These are phyloP conservation scores for Pseudocercospora ulei DNA, from an alignment of 2,329 filamentous ascomycete genomes.

Conservation along the genomic window DNA sequence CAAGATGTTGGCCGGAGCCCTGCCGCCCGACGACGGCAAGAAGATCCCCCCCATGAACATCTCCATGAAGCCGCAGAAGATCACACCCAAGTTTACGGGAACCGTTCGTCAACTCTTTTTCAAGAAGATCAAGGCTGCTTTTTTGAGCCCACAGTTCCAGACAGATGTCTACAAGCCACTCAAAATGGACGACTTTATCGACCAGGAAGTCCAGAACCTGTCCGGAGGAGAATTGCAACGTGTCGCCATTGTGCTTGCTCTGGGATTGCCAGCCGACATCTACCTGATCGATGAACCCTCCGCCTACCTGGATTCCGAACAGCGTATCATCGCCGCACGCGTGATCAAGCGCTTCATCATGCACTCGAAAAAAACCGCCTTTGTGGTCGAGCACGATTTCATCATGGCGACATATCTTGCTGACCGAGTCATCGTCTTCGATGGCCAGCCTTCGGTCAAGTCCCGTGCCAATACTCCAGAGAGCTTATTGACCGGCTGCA, in stretches of 20 bases:
- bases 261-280: conserved; percentile 91
- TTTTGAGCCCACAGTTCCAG: conserved; percentile 96
- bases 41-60: conserved; percentile 90
- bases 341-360: conserved; percentile 99
- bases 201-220: conserved; percentile 97
- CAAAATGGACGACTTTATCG: conserved; percentile 97
- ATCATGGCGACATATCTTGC: conserved; percentile 82
- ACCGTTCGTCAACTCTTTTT: conserved; percentile 97
- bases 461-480: conserved; percentile 83
- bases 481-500: conserved; percentile 89
- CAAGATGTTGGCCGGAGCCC: conserved; percentile 81
- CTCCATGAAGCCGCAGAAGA: conserved; percentile 99
- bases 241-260: conserved; percentile 94
- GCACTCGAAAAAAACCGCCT: conserved; percentile 99
- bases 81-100: conserved; percentile 94
- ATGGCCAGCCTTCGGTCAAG: conserved; percentile 81
- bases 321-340: conserved; percentile 91
- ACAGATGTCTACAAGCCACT: conserved; percentile 99
- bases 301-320: conserved; percentile 95
- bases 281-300: conserved; percentile 98
- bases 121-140: conserved; percentile 98
- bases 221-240: conserved; percentile 99
- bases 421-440: conserved; percentile 97
- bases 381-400: conserved; percentile 99
- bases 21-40: conserved; percentile 74